Evolutionary conservation across 1,284 basidiomycete species (phyloP).

Genomic region (Prillingera fragicola): DNA sequence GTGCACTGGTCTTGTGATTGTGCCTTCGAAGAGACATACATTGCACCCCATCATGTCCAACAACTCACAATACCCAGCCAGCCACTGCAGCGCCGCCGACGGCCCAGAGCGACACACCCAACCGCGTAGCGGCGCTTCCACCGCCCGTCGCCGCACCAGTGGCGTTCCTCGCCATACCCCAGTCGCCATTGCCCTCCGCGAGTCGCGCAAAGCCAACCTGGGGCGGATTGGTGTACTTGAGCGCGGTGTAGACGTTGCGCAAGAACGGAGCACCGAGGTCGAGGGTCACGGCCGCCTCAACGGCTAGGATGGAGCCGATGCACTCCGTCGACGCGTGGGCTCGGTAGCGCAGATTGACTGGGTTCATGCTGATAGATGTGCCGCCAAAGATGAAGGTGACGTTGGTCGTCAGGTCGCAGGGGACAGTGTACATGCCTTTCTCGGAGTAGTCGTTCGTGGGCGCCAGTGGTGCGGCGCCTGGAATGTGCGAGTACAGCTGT

Average conservation of each 20-base stretch:
- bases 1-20: no score
- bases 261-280: conserved; percentile 11
- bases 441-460: background rate
- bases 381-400: conserved; percentile 67
- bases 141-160: background rate
- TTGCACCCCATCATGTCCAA: no score
- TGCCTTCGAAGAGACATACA: no score
- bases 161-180: no score
- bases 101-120: no score
- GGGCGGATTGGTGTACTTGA: conserved; percentile 1
- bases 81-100: no score
- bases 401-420: conserved; percentile 65
- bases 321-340: conserved; percentile 2
- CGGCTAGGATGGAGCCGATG: background rate
- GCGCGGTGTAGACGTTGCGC: conserved; percentile 14
- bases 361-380: background rate
- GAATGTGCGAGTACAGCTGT: conserved; percentile 5
- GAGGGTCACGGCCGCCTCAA: background rate
- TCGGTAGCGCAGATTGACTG: conserved; percentile 4
- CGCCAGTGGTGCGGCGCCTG: background rate
- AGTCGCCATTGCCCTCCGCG: no score
- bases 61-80: no score
- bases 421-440: conserved; percentile 23
- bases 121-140: no score
- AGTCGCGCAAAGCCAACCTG: conserved; percentile 10